These are phyloP conservation scores for Globisporangium viniferum DNA, from an alignment of 352 stramenopile species.

Conservation along the genomic window DNA sequence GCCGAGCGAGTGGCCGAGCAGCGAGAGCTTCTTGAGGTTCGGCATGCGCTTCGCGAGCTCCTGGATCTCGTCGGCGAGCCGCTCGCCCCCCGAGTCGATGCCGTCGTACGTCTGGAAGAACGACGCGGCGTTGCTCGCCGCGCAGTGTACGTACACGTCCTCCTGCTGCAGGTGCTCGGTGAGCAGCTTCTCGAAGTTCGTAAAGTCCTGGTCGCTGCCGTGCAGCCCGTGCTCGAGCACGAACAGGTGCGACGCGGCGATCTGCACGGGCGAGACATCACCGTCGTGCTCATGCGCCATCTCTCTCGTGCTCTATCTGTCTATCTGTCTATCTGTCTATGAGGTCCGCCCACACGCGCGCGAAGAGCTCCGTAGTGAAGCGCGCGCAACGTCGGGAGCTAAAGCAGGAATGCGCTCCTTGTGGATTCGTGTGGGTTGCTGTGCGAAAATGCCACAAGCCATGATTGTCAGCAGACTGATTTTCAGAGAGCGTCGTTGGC, in stretches of 20 bases:
- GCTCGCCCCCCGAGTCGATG: slow-evolving; percentile 59
- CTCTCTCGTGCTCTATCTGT: background rate
- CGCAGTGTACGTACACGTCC: slow-evolving; percentile 46
- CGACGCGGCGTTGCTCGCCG: slow-evolving; percentile 44
- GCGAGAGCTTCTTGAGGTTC: slow-evolving; percentile 59
- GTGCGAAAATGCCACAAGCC: background rate
- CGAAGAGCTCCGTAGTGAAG: background rate
- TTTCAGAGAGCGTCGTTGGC: background rate
- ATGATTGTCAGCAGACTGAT: slow-evolving; percentile 3
- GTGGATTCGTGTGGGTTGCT: background rate
- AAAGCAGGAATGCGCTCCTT: slow-evolving; percentile 3
- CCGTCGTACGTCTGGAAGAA: slow-evolving; percentile 81
- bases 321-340: background rate
- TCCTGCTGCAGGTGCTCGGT: slow-evolving; percentile 37
- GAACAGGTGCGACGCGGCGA: slow-evolving; percentile 51
- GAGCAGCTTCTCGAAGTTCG: slow-evolving; percentile 53
- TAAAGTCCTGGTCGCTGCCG: slow-evolving; percentile 64
- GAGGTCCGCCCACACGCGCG: background rate
- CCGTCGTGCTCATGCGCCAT: slow-evolving; percentile 1
- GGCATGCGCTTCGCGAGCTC: slow-evolving; percentile 52
- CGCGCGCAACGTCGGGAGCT: background rate
- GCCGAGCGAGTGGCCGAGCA: slow-evolving; percentile 76
- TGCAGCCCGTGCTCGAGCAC: slow-evolving; percentile 72
- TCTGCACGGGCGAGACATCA: background rate
- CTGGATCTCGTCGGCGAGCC: slow-evolving; percentile 71